A percentile compares a stretch with the other conserved stretches of the same genome.
phyloP scores from a whole-genome alignment of 2,329 filamentous ascomycete species.

The Aaosphaeria pasadenensis region DNA sequence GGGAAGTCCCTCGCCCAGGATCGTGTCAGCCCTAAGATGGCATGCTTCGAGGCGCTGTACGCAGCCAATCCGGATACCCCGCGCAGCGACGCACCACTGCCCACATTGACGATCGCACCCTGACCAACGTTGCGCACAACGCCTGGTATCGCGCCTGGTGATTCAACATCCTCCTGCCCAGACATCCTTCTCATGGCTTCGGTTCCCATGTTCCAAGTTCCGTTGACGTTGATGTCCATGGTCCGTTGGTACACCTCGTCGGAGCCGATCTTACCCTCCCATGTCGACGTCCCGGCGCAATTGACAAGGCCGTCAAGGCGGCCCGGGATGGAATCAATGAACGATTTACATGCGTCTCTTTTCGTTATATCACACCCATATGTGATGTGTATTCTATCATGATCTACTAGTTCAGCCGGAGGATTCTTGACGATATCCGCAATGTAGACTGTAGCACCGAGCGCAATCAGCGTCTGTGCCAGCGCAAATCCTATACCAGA shows the following conservation, averaged over 20 bases:
- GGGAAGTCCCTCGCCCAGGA: background rate
- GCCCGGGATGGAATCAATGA: background rate
- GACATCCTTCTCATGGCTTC: background rate
- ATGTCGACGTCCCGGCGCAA: background rate
- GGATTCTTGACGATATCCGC: background rate
- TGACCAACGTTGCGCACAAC: background rate
- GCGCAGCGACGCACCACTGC: background rate
- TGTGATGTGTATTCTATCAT: background rate
- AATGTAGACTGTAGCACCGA: background rate
- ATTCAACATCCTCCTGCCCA: background rate
- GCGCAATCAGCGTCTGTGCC: background rate
- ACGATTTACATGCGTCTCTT: background rate
- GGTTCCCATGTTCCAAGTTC: background rate
- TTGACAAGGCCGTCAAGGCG: background rate
- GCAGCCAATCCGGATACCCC: background rate
- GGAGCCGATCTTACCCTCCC: background rate
- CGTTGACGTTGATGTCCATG: background rate
- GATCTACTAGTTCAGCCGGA: background rate
- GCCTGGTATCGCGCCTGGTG: background rate
- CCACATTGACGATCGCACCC: background rate
- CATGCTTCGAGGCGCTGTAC: background rate
- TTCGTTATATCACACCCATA: background rate
- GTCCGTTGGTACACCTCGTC: background rate
- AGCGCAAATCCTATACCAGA: background rate
- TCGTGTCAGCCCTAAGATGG: background rate